phyloP scores from a whole-genome alignment of 2,329 filamentous ascomycete species.

The Ceratocystis diversiconidia region DNA sequence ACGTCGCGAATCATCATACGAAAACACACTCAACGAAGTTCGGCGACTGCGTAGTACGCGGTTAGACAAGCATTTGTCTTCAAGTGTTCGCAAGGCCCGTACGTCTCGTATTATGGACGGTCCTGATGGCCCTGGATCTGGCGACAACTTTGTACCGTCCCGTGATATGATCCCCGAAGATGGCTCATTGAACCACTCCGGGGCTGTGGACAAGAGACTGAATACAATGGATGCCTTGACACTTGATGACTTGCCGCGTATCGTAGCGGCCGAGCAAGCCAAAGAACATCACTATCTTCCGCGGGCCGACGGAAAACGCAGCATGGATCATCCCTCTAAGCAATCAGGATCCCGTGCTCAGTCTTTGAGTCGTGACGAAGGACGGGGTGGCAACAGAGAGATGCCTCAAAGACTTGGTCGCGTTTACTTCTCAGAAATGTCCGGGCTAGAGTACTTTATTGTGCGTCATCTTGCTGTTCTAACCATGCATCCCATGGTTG shows the following conservation, averaged over 20 bases:
- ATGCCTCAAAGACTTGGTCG: constrained; percentile 45
- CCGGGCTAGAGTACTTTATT: constrained; percentile 92
- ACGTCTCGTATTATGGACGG: constrained; percentile 88
- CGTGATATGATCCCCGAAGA: constrained; percentile 63
- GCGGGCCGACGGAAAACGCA: constrained; percentile 45
- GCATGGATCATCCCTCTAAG: constrained; percentile 7
- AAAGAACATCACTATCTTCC: constrained; percentile 62
- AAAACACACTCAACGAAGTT: constrained; percentile 93
- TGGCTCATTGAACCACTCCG: constrained; percentile 51
- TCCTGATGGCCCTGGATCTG: constrained; percentile 59
- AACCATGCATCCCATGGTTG: constrained; percentile 84
- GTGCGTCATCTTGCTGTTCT: constrained; percentile 88
- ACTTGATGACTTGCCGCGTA: constrained; percentile 87
- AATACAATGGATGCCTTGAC: constrained; percentile 84
- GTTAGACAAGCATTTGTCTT: constrained; percentile 86
- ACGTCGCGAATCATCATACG: constrained; percentile 63
- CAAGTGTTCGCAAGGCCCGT: constrained; percentile 77
- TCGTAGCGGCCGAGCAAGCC: constrained; percentile 89
- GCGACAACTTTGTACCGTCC: constrained; percentile 37
- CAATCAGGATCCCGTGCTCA: constrained; percentile 10
- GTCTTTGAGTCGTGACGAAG: constrained; percentile 28
- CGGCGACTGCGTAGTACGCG: constrained; percentile 80
- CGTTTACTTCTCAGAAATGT: constrained; percentile 91
- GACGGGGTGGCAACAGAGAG: constrained; percentile 37
- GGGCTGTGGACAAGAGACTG: constrained; percentile 67